Conservation (phyloP, 768 basidiomycete genomes). For the Amanita phalloides region DNA sequence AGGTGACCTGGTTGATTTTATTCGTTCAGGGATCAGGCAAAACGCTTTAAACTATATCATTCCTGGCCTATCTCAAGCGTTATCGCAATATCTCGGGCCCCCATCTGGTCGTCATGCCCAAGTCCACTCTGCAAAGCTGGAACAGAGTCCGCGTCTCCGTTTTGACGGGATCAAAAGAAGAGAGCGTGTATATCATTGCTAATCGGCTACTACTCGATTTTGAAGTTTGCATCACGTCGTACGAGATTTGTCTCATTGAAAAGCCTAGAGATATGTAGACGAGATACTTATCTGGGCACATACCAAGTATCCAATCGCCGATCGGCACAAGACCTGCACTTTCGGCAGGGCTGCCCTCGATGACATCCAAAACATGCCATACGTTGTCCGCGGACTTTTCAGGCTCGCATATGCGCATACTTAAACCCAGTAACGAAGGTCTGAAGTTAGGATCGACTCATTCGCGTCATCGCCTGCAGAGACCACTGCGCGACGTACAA, state of each 20-base stretch:
- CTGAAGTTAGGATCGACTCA: constrained; percentile 35
- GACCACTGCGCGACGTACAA: constrained; percentile 82
- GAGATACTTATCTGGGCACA: constrained; percentile 2
- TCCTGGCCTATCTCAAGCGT: constrained; percentile 90
- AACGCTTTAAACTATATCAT: constrained; percentile 95
- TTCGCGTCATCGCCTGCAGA: constrained; percentile 22
- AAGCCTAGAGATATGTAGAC: constrained; percentile 32
- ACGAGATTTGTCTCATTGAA: constrained; percentile 95
- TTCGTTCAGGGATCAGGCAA: constrained; percentile 88
- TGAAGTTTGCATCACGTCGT: constrained; percentile 90
- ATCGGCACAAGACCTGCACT: constrained; percentile 94
- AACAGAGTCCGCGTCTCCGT: constrained; percentile 67
- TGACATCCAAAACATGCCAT: constrained; percentile 96
- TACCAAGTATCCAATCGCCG: constrained; percentile 44
- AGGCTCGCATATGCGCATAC: constrained; percentile 89
- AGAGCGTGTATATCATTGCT: constrained; percentile 76
- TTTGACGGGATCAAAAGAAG: constrained; percentile 83
- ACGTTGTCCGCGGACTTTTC: constrained; percentile 84
- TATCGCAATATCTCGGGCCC: no score
- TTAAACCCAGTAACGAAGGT: constrained; percentile 89
- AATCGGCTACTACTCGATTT: constrained; percentile 78
- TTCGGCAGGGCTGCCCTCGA: constrained; percentile 95
- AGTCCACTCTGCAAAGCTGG: constrained; percentile 98
- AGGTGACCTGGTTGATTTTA: not conserved
- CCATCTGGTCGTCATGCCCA: no score